phyloP scores from a whole-genome alignment of 345 rosid species.

The Gossypium longicalyx region DNA sequence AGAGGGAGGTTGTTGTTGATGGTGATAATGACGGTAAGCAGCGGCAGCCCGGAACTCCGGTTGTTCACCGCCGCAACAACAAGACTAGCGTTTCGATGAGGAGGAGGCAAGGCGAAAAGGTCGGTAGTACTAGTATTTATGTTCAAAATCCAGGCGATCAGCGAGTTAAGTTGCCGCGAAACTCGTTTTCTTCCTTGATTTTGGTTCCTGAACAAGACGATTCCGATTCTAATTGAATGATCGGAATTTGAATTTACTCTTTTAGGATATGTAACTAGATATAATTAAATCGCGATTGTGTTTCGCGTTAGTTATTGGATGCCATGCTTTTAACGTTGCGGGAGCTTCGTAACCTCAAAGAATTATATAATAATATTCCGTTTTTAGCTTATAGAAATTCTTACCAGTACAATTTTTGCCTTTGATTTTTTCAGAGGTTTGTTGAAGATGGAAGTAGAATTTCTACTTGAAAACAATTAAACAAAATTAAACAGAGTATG shows the following conservation, averaged over 20 bases:
- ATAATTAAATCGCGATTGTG: background rate
- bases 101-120: background rate
- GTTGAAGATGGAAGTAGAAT: no score
- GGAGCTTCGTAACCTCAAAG: no score
- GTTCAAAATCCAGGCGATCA: background rate
- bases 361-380: no score
- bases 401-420: no score
- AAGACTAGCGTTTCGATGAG: conserved; percentile 1
- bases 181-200: background rate
- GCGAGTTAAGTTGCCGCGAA: background rate
- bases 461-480: no score
- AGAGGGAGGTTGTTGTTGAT: background rate
- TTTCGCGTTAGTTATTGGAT: background rate
- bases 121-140: background rate
- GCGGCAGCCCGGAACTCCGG: background rate
- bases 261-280: background rate
- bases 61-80: background rate
- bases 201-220: background rate
- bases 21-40: background rate
- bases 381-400: no score
- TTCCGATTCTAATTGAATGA: background rate
- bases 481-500: no score
- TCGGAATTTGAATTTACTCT: background rate
- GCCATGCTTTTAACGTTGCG: no score
- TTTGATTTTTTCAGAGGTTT: no score